phyloP scores from a whole-genome alignment of 176 grass and related monocot species.

The Pontederia paniculata region DNA sequence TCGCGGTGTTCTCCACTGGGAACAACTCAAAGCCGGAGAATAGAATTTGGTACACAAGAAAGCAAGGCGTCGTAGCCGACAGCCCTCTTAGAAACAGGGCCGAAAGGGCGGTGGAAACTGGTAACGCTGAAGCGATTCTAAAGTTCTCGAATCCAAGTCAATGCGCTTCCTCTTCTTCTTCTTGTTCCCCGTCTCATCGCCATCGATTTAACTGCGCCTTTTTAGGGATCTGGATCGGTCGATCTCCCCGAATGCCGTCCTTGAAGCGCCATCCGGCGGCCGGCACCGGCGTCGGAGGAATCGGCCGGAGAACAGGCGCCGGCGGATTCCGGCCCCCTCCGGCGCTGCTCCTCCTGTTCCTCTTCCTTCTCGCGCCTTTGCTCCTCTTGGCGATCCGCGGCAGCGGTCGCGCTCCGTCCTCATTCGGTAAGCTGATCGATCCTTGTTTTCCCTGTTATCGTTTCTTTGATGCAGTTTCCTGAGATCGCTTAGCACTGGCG shows the following conservation, averaged over 20 bases:
- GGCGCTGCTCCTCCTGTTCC: constrained; percentile 52
- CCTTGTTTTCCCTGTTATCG: neutral
- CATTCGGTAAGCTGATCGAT: constrained; percentile 30
- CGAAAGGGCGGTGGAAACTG: too few relatives aligned
- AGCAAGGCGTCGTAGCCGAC: too few relatives aligned
- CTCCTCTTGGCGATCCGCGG: constrained; percentile 44
- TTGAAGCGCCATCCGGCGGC: constrained; percentile 42
- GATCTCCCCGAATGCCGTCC: constrained; percentile 26
- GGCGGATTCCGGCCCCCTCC: constrained; percentile 27
- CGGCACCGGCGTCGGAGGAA: constrained; percentile 26
- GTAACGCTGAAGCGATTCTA: too few relatives aligned
- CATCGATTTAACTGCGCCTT: too few relatives aligned
- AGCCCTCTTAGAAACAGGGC: too few relatives aligned
- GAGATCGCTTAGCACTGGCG: neutral
- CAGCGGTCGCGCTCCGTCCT: constrained; percentile 33
- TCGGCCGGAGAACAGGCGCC: constrained; percentile 7
- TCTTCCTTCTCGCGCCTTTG: constrained; percentile 66
- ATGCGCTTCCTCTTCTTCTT: too few relatives aligned
- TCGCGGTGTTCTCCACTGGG: too few relatives aligned
- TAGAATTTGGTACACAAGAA: too few relatives aligned
- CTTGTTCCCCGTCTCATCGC: too few relatives aligned
- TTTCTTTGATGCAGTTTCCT: neutral
- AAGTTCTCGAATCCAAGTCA: too few relatives aligned
- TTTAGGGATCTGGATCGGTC: too few relatives aligned
- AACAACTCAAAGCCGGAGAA: too few relatives aligned